phyloP scores from a whole-genome alignment of 2,329 filamentous ascomycete species.

The Penicillium sp. region DNA sequence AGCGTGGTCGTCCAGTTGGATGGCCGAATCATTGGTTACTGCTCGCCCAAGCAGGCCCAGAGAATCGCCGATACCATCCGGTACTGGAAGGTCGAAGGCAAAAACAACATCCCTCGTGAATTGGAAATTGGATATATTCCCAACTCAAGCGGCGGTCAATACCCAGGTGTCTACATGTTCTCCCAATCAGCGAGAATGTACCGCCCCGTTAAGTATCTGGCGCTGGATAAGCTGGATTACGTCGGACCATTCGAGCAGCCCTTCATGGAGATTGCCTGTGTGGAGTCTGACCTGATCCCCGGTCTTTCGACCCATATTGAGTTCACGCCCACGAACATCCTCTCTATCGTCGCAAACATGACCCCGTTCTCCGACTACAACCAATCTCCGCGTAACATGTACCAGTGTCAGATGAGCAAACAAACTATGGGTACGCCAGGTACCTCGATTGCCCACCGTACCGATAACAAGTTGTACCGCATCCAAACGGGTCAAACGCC shows the following conservation, averaged over 20 bases:
- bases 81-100: constrained; percentile 92
- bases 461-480: constrained; percentile 95
- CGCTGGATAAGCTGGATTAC: constrained; percentile 79
- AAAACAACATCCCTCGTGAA: constrained; percentile 73
- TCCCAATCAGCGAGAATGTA: constrained; percentile 84
- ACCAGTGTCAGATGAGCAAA: constrained; percentile 99
- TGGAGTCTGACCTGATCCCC: constrained; percentile 82
- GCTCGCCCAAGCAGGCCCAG: constrained; percentile 77
- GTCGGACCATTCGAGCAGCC: constrained; percentile 95
- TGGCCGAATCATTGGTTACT: constrained; percentile 86
- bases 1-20: constrained; percentile 89
- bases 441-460: constrained; percentile 78
- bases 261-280: constrained; percentile 95
- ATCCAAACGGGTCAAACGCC: constrained; percentile 95
- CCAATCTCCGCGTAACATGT: constrained; percentile 98
- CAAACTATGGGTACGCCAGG: constrained; percentile 98
- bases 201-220: constrained; percentile 86
- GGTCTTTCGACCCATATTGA: constrained; percentile 92
- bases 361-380: constrained; percentile 99
- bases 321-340: constrained; percentile 89
- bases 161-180: constrained; percentile 92
- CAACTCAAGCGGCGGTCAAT: constrained; percentile 84
- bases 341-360: constrained; percentile 97
- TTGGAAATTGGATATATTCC: constrained; percentile 93
- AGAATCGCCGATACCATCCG: constrained; percentile 82